Percentiles rank a stretch among this genome's conserved stretches.
phyloP scores from a whole-genome alignment of 441 rosid genomes.

The Dalechampia spathulata region DNA sequence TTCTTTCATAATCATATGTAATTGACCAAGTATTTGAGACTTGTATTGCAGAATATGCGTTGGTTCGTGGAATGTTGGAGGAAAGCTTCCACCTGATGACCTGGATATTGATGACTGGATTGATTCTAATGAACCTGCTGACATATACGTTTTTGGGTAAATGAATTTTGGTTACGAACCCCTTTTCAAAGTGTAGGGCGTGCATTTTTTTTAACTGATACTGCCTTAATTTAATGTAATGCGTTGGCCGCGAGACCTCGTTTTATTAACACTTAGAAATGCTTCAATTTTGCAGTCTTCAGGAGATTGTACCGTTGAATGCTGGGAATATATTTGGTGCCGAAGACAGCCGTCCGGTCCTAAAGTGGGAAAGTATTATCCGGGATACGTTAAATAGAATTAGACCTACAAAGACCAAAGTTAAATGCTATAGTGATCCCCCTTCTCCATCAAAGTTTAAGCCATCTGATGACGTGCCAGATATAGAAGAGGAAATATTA shows the following conservation, averaged over 20 bases:
- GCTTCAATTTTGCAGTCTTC: constrained; percentile 44
- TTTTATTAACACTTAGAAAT: constrained; percentile 12
- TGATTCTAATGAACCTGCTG: constrained; percentile 69
- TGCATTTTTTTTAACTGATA: background rate
- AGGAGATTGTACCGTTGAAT: constrained; percentile 91
- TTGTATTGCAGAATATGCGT: constrained; percentile 44
- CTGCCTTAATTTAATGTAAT: background rate
- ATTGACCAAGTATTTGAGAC: background rate
- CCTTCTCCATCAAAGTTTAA: constrained; percentile 83
- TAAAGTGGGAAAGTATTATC: constrained; percentile 76
- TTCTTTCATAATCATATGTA: background rate
- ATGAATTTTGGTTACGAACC: constrained; percentile 8
- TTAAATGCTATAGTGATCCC: constrained; percentile 86
- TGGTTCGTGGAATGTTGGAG: constrained; percentile 96
- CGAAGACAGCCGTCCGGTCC: constrained; percentile 74
- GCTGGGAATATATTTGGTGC: constrained; percentile 94
- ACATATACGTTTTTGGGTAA: constrained; percentile 92
- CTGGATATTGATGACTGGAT: constrained; percentile 93
- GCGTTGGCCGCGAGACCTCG: background rate
- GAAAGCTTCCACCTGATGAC: constrained; percentile 75
- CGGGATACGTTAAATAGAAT: constrained; percentile 61
- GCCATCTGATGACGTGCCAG: constrained; percentile 60
- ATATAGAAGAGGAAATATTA: constrained; percentile 59
- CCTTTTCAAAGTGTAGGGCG: background rate
- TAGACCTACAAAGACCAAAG: constrained; percentile 33